These are phyloP conservation scores for Linanthus parryae DNA, from an alignment of 148 eudicot species.

Conservation along the genomic window DNA sequence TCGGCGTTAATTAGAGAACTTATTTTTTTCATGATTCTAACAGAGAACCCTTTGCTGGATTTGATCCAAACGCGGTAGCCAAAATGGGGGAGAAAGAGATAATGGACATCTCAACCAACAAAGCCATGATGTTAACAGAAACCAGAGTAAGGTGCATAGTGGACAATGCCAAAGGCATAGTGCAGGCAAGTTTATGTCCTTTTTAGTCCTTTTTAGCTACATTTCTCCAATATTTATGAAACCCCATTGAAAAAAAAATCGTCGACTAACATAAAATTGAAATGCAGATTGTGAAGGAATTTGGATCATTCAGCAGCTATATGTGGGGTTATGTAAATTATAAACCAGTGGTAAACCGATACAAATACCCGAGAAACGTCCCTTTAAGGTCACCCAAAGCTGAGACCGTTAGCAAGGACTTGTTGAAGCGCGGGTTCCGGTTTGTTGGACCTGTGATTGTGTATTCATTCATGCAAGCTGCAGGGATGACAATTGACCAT, in stretches of 20 bases:
- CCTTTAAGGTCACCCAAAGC: conserved; percentile 90
- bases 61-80: conserved; percentile 62
- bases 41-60: conserved; percentile 79
- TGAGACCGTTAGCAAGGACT: conserved; percentile 82
- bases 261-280: background rate
- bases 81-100: conserved; percentile 78
- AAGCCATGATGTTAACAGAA: conserved; percentile 63
- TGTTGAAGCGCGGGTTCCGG: conserved; percentile 67
- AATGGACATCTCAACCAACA: conserved; percentile 55
- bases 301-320: conserved; percentile 87
- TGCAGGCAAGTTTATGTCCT: conserved; percentile 40
- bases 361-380: conserved; percentile 75
- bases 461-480: conserved; percentile 91
- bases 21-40: background rate
- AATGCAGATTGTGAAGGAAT: conserved; percentile 59
- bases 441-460: conserved; percentile 90
- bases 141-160: conserved; percentile 82
- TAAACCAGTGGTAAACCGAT: conserved; percentile 79
- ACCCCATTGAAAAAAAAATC: background rate
- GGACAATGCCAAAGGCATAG: conserved; percentile 87
- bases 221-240: too few relatives aligned
- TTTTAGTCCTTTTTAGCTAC: too few relatives aligned
- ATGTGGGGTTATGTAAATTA: conserved; percentile 81
- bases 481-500: conserved; percentile 95
- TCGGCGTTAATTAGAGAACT: background rate